Base-by-base conservation (phyloP, 2,329 filamentous ascomycete species). In the Diplodia scrobiculata region DNA sequence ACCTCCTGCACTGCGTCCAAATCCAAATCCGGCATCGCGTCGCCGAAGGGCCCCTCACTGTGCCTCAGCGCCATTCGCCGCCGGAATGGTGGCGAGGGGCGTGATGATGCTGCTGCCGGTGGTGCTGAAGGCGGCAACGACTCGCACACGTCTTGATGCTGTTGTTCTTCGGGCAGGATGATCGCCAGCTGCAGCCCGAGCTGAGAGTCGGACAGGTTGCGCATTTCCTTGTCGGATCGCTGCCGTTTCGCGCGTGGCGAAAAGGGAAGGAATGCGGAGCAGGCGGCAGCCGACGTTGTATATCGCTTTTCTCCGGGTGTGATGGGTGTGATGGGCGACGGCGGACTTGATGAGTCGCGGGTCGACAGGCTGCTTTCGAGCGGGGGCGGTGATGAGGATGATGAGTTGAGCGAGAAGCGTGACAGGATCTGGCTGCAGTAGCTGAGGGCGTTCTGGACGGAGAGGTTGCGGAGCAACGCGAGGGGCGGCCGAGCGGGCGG, bases 1-100 rank as follows among this genome's bases (percentile, higher is more conserved):
- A 3, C 25, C 14, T 50, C 19, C 11, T 21, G 17, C 58, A n/a
- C 58, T 62, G 58, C 58, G 38, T 36, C 5, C 41, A 62, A 10
- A 27, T 62, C 58, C 58, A 62, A 32, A 50, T n/a, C 2, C 45
- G 58, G 58, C 27, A 62, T 62, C n/a, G 41, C 58, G 21, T 47
- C 55, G 34, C 45, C 45, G 27, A 9, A 5, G 14, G 41, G 29
- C 41, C 58, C 45, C 41, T 50, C 45, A 27, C 32, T 29, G 4
- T 17, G 19, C 19, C 11, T 38, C 14, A 32, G 41, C n/a, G 5
- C 25, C 21, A 50, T 36, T 36, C 13, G 41, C 25, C 19, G 45
- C 2, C 38, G 7, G 10, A 3, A 10, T n/a, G 25, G 52, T 25
- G 25, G 25, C 17, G 29, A 9, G 17, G 52, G 34, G 32, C 29